Evolutionary conservation across 2,329 filamentous ascomycete genomes (phyloP).

Genomic region (Venturia asperata): DNA sequence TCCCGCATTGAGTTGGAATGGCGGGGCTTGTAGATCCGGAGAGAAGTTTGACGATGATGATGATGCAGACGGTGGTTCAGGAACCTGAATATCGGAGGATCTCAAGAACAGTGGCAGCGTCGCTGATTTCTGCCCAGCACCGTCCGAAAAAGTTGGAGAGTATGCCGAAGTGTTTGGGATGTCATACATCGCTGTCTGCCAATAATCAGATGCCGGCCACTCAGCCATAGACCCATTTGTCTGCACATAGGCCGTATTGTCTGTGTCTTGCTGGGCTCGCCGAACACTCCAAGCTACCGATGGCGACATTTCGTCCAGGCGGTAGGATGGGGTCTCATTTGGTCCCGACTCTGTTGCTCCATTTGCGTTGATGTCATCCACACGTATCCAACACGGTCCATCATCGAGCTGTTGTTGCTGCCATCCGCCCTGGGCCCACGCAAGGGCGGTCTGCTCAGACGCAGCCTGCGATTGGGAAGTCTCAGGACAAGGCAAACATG

Average conservation of each 20-base stretch:
- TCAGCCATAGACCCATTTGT: background rate
- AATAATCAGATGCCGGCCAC: background rate
- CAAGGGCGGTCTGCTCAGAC: background rate
- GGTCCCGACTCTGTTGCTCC: background rate
- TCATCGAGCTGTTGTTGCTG: constrained; percentile 4
- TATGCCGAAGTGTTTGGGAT: background rate
- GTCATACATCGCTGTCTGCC: background rate
- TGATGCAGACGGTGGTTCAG: background rate
- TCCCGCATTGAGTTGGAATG: background rate
- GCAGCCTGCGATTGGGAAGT: background rate
- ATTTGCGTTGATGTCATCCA: background rate
- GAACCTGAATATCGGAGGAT: background rate
- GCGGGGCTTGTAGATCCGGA: background rate
- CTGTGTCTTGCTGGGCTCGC: background rate
- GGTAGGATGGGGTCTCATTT: background rate
- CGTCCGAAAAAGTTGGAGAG: background rate
- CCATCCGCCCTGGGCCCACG: constrained; percentile 1
- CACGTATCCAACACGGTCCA: background rate
- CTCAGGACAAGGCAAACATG: background rate
- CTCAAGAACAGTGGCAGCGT: background rate
- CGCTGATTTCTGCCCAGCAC: background rate
- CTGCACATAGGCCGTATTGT: background rate
- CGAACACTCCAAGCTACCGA: background rate
- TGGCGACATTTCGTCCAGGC: background rate
- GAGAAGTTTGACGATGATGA: constrained; percentile 7